These are phyloP conservation scores for Colletotrichum lindemuthianum DNA, from an alignment of 2,329 filamentous ascomycete genomes.

Conservation along the genomic window DNA sequence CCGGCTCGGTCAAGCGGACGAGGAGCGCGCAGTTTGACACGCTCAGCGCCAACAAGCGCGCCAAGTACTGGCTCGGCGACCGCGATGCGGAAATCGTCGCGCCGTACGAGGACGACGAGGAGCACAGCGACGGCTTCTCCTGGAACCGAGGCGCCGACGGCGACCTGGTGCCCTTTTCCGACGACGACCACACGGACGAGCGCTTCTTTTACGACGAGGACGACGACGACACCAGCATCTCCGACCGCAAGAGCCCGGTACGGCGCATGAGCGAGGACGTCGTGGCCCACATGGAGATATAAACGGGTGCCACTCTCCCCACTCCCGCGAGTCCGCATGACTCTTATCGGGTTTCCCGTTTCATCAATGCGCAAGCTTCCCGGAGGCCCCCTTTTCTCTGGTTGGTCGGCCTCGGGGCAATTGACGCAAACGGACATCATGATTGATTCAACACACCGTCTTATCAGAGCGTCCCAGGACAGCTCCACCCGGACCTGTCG, in stretches of 20 bases:
- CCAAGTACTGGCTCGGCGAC: constrained; percentile 88
- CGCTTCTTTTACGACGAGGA: constrained; percentile 57
- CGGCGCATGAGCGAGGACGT: constrained; percentile 72
- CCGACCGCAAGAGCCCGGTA: constrained; percentile 52
- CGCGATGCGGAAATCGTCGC: constrained; percentile 60
- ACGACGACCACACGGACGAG: constrained; percentile 61
- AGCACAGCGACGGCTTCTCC: constrained; percentile 60
- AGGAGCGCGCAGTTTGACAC: constrained; percentile 43
- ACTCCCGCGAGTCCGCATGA: constrained; percentile 16
- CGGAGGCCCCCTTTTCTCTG: constrained; percentile 21
- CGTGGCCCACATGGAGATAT: constrained; percentile 71
- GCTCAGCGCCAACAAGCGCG: constrained; percentile 78
- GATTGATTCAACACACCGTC: constrained; percentile 28
- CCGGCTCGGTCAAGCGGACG: constrained; percentile 39
- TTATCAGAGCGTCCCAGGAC: constrained; percentile 25
- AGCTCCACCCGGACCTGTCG: constrained; percentile 9
- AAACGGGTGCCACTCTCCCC: constrained; percentile 40
- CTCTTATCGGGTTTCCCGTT: constrained; percentile 26
- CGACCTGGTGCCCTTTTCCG: constrained; percentile 63
- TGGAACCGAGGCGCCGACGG: constrained; percentile 70
- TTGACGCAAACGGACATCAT: constrained; percentile 26
- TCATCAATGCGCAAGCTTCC: constrained; percentile 17
- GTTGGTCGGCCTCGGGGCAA: constrained; percentile 9
- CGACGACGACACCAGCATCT: constrained; percentile 53
- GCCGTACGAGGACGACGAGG: constrained; percentile 59